phyloP scores from a whole-genome alignment of 208 protist species.

The Wallacemonas sp. region DNA sequence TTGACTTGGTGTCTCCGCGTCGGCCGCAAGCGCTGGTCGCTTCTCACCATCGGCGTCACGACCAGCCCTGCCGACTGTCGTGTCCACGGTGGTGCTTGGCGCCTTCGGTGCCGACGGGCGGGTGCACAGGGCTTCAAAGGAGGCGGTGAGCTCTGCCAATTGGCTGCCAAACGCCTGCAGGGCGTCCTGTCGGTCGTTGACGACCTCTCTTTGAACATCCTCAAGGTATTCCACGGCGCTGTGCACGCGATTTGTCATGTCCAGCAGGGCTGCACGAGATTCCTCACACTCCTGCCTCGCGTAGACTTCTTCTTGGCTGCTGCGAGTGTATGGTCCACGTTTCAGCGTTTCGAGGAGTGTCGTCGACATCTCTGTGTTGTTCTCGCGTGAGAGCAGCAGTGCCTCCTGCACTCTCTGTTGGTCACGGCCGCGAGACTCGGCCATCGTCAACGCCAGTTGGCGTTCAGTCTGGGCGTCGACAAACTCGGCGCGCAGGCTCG shows the following conservation, averaged over 20 bases:
- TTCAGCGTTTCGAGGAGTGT: constrained; percentile 12
- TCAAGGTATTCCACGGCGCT: constrained; percentile 1
- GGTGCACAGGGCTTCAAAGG: constrained; percentile 9
- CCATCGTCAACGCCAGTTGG: not conserved
- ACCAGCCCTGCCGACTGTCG: too few relatives aligned
- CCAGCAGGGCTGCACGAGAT: constrained; percentile 21
- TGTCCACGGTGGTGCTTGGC: too few relatives aligned
- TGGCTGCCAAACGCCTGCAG: constrained; percentile 14
- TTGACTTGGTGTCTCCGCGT: not conserved
- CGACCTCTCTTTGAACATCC: constrained; percentile 2
- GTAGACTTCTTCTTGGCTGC: not conserved
- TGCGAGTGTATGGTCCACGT: not conserved
- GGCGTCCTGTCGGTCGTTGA: not conserved
- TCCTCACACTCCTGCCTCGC: constrained; percentile 17
- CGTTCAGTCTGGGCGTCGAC: constrained; percentile 35
- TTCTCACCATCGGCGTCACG: too few relatives aligned
- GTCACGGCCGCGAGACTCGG: constrained; percentile 8
- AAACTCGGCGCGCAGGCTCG: constrained; percentile 22
- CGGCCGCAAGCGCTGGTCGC: too few relatives aligned
- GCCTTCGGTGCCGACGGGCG: not conserved
- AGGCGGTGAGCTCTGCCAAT: constrained; percentile 11
- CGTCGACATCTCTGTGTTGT: constrained; percentile 14
- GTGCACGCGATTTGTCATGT: not conserved
- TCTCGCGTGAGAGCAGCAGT: constrained; percentile 2
- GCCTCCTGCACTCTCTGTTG: constrained; percentile 9